Base-by-base conservation (phyloP, 345 rosid genomes). In the Hibiscus tridactylites region DNA sequence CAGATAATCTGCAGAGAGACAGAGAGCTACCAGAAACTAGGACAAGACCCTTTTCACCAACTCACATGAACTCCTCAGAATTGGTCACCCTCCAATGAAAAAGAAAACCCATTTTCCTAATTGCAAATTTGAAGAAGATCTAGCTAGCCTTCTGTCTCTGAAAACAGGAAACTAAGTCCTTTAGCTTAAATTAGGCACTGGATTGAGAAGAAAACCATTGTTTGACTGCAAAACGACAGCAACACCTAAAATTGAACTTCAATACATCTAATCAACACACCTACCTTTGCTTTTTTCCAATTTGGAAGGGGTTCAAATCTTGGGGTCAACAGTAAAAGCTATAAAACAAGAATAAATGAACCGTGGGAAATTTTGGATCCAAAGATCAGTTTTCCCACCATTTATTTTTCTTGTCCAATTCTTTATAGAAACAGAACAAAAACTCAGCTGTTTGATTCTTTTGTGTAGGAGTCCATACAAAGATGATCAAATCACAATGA, bases 21-120 rank as follows among this genome's bases (percentile, higher is more conserved):
- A 83, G 72, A 65, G 21, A 26, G 13, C 28, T 29, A 68, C 66
- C 71, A 74, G 42, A 73, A 73, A 65, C 70, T 71, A 76, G 70
- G 91, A 86, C 80, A 81, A 78, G 85, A 87, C 86, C 80, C 61
- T 75, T 79, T 76, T 80, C 76, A 81, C 77, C 76, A 56, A 73
- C 71, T 79, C 79, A 83, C 74, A 76, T 44, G 77, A 75, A 73
- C 69, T 71, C 68, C 79, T 66, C 70, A 72, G 31, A 75, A 64
- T 31, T 59, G 33, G 19, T 49, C 42, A 26, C 58, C 26, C 4
- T 4, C 71, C 7, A 28, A 21, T 56, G 61, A 66, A 46, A 73
- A 29, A 60, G 26, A n/a, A 73, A 65, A 70, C 58, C 44, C 61
- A 33, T 50, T 53, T 64, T 73, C 65, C 78, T 74, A 33, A 53